Evolutionary conservation across 129 eudicot species (phyloP), one percentile per base, ranked within the genome.

Genomic region (Apium graveolens): DNA sequence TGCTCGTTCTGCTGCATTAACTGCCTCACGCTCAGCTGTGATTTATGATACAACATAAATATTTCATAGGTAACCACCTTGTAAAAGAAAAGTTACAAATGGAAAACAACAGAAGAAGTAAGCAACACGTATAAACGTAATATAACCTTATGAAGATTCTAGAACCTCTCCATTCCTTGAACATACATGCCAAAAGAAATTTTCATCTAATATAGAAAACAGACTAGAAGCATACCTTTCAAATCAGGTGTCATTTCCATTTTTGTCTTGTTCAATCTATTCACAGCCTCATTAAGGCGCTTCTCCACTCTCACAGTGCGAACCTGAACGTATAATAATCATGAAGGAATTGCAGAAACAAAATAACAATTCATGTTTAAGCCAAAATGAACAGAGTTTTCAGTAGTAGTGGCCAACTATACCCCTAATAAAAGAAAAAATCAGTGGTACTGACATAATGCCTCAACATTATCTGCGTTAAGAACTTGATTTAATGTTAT

Each of bases 301-400:
- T 95, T 95, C 86, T 95, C 98, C 79, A 90, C 98, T 78, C 90
- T 89, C 81, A 88, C 93, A 78, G 98, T 95, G 76, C 97, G 98
- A 71, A 95, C 98, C 98, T 95, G 83, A 73, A 86, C 34, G 82
- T 39, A 80, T 6, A 44, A 51, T 69, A 74, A 53, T 31, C 34
- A 76, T 9, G 65, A 68, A 73, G 31, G 18, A 26, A 55, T 7
- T 12, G 17, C 31, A 66, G 32, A 72, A 72, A 27, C 37, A 72
- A n/a, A 24, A n/a, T 11, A 74, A 42, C 53, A 81, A 70, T 45
- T 75, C 8, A 45, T 39, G 17, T 5, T 1, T 31, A 48, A 42
- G 39, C 49, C 80, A 69, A 60, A 18, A 27, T 66, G 24, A 37
- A 37, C 20, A 34, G 43, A 76, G 11, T 18, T 57, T 44, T 20